Base-by-base conservation (phyloP, 2,329 filamentous ascomycete species). In the Botryosphaeria dothidea region DNA sequence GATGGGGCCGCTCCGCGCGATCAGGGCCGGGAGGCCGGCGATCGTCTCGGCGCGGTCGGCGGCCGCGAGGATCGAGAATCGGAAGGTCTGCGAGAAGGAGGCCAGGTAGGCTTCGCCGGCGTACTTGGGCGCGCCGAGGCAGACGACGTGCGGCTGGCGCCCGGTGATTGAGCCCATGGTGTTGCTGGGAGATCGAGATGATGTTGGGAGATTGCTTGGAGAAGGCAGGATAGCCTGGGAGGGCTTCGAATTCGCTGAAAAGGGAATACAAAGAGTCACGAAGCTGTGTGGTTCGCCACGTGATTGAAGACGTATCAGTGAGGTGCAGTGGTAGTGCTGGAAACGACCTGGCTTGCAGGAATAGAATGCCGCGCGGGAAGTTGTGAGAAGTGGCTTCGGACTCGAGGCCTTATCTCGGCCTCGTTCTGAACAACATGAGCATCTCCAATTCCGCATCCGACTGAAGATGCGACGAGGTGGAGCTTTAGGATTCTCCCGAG, bases 81-180 rank as follows among this genome's bases (percentile, higher is more conserved):
- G 69, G 67, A 80, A 81, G 0, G 78, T 72, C 8, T 73, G 70
- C 23, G 69, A 57, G 66, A 82, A 82, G 0, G 71, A 69, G n/a
- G 72, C 67, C 1, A 83, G 71, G 52, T 80, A 83, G 15, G 81
- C 76, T 0, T 74, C 69, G 7, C 74, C 76, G 13, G 78, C 70
- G 65, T 72, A 81, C 29, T 74, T 75, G 7, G 80, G 80, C 3
- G 69, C 68, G 19, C 81, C 81, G 3, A 83, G 72, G n/a, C 69
- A 71, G 0, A 82, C 79, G 0, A 83, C 78, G 21, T 77, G 75
- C 13, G 79, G 79, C 68, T 79, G 81, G 51, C 48, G 66, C 25
- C 45, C 23, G n/a, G 60, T n/a, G 3, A 45, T 48, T 13, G 52
- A 65, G 17, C 63, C 49, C 7, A 67, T 48, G 19, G 45, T 48